Evolutionary conservation across 805 yeast species (phyloP).

Genomic region (Candida ovalis): DNA sequence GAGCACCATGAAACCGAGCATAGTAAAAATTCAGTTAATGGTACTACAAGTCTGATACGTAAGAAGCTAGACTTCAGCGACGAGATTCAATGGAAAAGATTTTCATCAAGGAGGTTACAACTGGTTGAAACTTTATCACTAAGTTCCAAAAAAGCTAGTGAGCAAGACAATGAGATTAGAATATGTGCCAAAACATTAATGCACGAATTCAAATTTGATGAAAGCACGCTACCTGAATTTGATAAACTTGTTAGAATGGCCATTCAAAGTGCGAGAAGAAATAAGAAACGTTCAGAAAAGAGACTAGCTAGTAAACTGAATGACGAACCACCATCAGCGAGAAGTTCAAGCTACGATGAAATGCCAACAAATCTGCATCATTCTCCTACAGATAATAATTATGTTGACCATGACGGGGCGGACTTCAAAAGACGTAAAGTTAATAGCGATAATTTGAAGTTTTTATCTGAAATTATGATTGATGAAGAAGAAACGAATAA

Average conservation of each 20-base stretch:
- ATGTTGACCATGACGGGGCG: not conserved
- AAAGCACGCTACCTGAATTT: slow-evolving; percentile 61
- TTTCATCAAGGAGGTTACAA: slow-evolving; percentile 86
- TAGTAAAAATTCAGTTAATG: slow-evolving; percentile 21
- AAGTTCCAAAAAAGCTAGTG: slow-evolving; percentile 75
- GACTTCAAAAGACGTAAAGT: slow-evolving; percentile 8
- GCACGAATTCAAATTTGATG: slow-evolving; percentile 71
- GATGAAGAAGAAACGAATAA: slow-evolving; percentile 30
- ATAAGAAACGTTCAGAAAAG: slow-evolving; percentile 64
- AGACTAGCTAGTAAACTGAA: slow-evolving; percentile 25
- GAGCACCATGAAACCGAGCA: slow-evolving; percentile 5
- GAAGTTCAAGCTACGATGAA: slow-evolving; percentile 1
- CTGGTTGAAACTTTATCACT: slow-evolving; percentile 70
- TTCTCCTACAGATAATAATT: not conserved
- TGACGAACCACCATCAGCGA: slow-evolving; percentile 5
- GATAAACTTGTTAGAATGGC: slow-evolving; percentile 91
- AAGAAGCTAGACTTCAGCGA: slow-evolving; percentile 69
- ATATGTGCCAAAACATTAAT: slow-evolving; percentile 75
- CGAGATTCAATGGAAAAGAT: slow-evolving; percentile 81
- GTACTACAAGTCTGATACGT: slow-evolving; percentile 44
- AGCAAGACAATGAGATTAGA: slow-evolving; percentile 80
- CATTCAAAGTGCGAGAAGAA: slow-evolving; percentile 86
- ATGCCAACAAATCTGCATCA: not conserved
- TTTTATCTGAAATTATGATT: slow-evolving; percentile 24
- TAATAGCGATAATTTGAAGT: slow-evolving; percentile 19